A percentile compares a stretch with the other conserved stretches of the same genome.
Evolutionary conservation across 768 basidiomycete species (phyloP).

Genomic region (Boletus rubescentipes): DNA sequence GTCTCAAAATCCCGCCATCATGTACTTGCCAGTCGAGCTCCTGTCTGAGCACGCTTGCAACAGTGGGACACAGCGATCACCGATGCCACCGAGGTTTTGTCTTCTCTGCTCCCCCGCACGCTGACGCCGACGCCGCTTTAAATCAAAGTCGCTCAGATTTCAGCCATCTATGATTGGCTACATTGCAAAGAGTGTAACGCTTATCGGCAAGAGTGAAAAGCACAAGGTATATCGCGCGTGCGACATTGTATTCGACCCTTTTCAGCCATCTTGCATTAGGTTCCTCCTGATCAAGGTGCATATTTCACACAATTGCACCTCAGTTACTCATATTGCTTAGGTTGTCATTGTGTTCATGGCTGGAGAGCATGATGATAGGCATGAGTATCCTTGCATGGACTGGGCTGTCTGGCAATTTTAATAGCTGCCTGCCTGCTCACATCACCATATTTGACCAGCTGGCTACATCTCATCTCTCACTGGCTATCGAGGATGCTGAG

Average conservation of each 20-base stretch:
- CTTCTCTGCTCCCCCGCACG: neutral
- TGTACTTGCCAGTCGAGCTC: conserved; percentile 1
- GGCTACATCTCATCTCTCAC: neutral
- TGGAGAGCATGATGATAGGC: neutral
- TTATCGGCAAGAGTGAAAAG: neutral
- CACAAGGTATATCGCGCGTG: neutral
- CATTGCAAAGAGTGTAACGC: conserved; percentile 3
- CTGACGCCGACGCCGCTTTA: neutral
- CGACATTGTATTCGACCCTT: conserved; percentile 4
- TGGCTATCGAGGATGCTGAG: neutral
- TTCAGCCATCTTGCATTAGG: neutral
- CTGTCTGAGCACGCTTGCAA: conserved; percentile 1
- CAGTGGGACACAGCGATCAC: conserved; percentile 1
- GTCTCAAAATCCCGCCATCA: neutral
- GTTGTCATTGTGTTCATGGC: neutral
- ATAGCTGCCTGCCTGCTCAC: conserved; percentile 2
- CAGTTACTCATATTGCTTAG: neutral
- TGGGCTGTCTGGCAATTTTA: neutral
- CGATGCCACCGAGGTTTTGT: conserved; percentile 4
- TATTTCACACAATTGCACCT: neutral
- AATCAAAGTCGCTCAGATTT: neutral
- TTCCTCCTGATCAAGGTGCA: conserved; percentile 7
- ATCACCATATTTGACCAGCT: neutral
- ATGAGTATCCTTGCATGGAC: conserved; percentile 3
- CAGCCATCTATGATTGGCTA: conserved; percentile 1